A percentile compares a stretch with the other conserved stretches of the same genome.
Conservation (phyloP, 106 monocot species). For the Dioscorea alata region DNA sequence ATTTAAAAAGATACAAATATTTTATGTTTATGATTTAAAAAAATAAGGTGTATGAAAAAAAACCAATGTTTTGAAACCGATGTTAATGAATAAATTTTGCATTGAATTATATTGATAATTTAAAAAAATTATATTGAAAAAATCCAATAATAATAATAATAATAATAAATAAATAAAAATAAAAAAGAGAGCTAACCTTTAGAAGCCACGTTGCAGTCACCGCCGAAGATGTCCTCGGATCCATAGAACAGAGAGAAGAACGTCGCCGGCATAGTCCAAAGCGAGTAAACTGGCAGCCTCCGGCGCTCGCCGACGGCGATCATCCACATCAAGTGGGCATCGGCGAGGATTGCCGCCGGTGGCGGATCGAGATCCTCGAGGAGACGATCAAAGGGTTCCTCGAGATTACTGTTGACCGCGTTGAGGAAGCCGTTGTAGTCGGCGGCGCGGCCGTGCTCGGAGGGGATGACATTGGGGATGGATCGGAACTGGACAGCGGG, state of each 20-base stretch:
- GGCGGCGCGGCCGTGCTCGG: constrained; percentile 38
- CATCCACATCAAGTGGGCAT: constrained; percentile 46
- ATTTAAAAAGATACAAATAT: no score
- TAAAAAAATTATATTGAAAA: no score
- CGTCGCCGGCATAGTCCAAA: constrained; percentile 51
- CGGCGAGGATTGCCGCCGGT: constrained; percentile 31
- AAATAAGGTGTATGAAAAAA: neutral
- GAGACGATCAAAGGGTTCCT: constrained; percentile 28
- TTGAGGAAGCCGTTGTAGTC: constrained; percentile 38
- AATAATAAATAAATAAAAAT: no score
- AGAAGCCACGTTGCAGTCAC: neutral
- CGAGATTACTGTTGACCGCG: constrained; percentile 52
- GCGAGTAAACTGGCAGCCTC: constrained; percentile 44
- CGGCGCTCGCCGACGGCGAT: constrained; percentile 31
- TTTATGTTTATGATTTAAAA: no score
- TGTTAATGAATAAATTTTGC: no score
- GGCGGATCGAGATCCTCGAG: constrained; percentile 29
- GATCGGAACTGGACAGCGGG: constrained; percentile 21
- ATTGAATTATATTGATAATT: no score
- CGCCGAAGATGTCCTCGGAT: constrained; percentile 9
- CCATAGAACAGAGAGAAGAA: constrained; percentile 46
- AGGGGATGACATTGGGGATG: constrained; percentile 70
- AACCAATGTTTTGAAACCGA: no score
- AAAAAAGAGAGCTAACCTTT: neutral
- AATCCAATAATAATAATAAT: no score